Base-by-base conservation (phyloP, 2,329 filamentous ascomycete species). In the Botrytis fragariae region DNA sequence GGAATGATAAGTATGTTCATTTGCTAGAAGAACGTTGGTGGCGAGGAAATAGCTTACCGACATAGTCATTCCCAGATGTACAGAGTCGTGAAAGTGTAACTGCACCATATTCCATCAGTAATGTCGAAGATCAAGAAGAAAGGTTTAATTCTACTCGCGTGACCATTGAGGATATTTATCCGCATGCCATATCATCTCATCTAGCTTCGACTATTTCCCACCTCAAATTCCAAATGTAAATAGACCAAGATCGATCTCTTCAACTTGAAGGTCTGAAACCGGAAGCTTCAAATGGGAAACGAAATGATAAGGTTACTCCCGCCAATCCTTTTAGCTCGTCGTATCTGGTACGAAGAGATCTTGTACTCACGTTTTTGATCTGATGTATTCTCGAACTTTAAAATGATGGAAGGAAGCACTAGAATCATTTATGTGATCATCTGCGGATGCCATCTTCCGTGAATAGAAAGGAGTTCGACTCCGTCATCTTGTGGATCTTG, bases 291-390 rank as follows among this genome's bases (percentile, higher is more conserved):
- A 37, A 42, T 12, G 45, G 9, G 10, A 51, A 2, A 37, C 14
- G 32, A 54, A 6, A 51, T 42, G 48, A 68, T 42, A 57, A 54
- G 35, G 48, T 68, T 42, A 68, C 64, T 68, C 48, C 64, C 64
- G 64, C 37, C 25, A 29, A 39, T 39, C 45, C 44, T 45, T 10
- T 14, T 54, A 5, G 3, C 25, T 39, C 12, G 37, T 54, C 5
- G 35, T 39, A 42, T 51, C 32, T 32, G 35, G 48, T 32, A 32
- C 48, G 64, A 68, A 39, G 35, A n/a, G 10, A 57, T 67, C 35
- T 57, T 32, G 48, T 42, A 14, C 45, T 68, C 48, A 37, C 37
- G 25, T 20, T 4, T 67, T n/a, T 29, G 32, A 42, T n/a, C 25
- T 2, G 14, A 29, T 3, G 14, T 9, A 10, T 25, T 42, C 64